Evolutionary conservation across 345 rosid species (phyloP).

Genomic region (Capsella bursapastoris): DNA sequence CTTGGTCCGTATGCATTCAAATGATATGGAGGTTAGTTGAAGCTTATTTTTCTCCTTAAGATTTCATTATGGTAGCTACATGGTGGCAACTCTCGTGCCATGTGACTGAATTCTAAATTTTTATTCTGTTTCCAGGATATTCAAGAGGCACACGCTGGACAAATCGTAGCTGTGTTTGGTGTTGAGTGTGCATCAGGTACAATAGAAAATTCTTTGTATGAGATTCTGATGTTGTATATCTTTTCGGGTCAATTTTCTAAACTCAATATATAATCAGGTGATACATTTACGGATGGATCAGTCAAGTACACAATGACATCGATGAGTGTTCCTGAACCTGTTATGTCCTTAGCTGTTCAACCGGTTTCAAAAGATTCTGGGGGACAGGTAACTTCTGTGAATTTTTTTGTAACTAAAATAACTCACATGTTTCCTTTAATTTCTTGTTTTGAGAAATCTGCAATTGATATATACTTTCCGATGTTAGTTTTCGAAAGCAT

Average conservation of each 20-base stretch:
- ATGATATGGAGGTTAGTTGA: conserved; percentile 90
- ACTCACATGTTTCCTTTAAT: background rate
- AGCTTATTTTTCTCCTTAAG: conserved; percentile 15
- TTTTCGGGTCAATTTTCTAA: conserved; percentile 16
- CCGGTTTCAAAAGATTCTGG: conserved; percentile 97
- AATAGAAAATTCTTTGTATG: background rate
- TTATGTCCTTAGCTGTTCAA: conserved; percentile 96
- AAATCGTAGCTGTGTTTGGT: conserved; percentile 98
- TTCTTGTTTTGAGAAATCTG: conserved; percentile 23
- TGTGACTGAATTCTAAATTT: conserved; percentile 9
- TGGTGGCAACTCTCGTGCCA: conserved; percentile 9
- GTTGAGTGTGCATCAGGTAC: conserved; percentile 99
- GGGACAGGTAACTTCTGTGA: conserved; percentile 71
- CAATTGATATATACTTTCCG: conserved; percentile 7
- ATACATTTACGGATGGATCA: conserved; percentile 95
- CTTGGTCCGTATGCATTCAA: conserved; percentile 93
- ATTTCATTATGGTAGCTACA: conserved; percentile 1
- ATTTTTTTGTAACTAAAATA: conserved; percentile 8
- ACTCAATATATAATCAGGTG: conserved; percentile 54
- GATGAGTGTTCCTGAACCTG: conserved; percentile 99
- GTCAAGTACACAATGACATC: conserved; percentile 98
- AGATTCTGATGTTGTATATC: background rate
- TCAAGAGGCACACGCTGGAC: conserved; percentile 98
- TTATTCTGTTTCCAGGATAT: conserved; percentile 65
- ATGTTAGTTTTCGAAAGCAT: conserved; percentile 92